Conservation (phyloP, 257 asterid genomes). For the Nicotiana tomentosiformis region DNA sequence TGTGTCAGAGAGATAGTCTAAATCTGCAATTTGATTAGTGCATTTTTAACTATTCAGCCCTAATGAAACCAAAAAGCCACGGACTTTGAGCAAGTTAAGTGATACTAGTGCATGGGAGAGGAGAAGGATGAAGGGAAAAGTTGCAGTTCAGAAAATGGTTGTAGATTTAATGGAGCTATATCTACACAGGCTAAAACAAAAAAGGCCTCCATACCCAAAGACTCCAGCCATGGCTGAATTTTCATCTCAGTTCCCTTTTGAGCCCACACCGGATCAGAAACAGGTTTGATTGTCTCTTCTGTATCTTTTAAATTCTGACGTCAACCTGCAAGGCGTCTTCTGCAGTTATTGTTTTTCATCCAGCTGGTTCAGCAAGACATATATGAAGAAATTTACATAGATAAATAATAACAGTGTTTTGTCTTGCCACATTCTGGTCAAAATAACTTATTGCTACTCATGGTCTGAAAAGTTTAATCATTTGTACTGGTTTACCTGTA, state of each 20-base stretch:
- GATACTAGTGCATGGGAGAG: constrained; percentile 91
- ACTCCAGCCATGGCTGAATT: constrained; percentile 57
- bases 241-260: constrained; percentile 67
- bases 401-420: not conserved
- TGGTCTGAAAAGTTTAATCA: not conserved
- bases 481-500: not conserved
- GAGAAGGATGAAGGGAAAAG: constrained; percentile 94
- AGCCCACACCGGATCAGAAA: constrained; percentile 88
- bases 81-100: constrained; percentile 74
- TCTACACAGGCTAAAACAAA: constrained; percentile 90
- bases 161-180: constrained; percentile 96
- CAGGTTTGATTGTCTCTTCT: constrained; percentile 39
- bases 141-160: constrained; percentile 97
- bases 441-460: not conserved
- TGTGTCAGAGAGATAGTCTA: not conserved
- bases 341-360: not conserved
- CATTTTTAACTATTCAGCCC: constrained; percentile 43
- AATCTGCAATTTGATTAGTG: constrained; percentile 10
- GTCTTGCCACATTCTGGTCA: not conserved
- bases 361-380: constrained; percentile 5
- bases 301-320: not conserved
- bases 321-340: not conserved
- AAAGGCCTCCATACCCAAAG: constrained; percentile 76
- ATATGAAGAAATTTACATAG: not conserved
- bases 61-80: constrained; percentile 73